phyloP scores from a whole-genome alignment of 1,139 yeast genomes.

The Magnusiomyces clavatus region DNA sequence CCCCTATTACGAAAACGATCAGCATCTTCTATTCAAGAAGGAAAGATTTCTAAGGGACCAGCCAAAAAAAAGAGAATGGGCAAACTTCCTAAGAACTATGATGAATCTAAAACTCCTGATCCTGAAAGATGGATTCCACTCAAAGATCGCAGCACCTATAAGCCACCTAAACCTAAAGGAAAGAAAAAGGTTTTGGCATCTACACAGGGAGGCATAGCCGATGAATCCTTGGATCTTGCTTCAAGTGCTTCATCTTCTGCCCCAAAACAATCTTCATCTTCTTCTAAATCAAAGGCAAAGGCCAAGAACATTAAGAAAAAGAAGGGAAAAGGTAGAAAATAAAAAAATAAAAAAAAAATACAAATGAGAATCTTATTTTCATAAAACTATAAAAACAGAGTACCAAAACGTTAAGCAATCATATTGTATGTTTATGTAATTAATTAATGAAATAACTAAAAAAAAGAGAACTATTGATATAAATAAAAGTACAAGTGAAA shows the following conservation, averaged over 20 bases:
- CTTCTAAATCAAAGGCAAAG: conserved; percentile 18
- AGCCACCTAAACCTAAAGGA: conserved; percentile 44
- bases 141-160: conserved; percentile 77
- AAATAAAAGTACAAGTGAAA: no score
- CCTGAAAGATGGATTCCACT: conserved; percentile 88
- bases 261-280: conserved; percentile 16
- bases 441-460: conserved; percentile 35
- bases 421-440: conserved; percentile 47
- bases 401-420: no score
- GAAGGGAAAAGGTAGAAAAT: conserved; percentile 41
- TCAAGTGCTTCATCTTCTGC: conserved; percentile 27
- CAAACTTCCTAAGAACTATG: conserved; percentile 37
- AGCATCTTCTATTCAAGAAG: conserved; percentile 17
- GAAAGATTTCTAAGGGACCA: conserved; percentile 17
- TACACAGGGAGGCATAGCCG: conserved; percentile 69
- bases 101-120: conserved; percentile 38
- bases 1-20: conserved; percentile 29
- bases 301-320: conserved; percentile 40
- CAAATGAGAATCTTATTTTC: background rate
- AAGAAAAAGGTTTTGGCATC: conserved; percentile 36
- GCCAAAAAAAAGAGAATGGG: conserved; percentile 28
- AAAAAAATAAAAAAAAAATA: conserved; percentile 5
- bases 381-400: background rate
- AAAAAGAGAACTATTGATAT: no score
- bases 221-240: conserved; percentile 38